Conservation (phyloP, 495 filamentous ascomycete genomes). For the Daldinia bambusicola region DNA sequence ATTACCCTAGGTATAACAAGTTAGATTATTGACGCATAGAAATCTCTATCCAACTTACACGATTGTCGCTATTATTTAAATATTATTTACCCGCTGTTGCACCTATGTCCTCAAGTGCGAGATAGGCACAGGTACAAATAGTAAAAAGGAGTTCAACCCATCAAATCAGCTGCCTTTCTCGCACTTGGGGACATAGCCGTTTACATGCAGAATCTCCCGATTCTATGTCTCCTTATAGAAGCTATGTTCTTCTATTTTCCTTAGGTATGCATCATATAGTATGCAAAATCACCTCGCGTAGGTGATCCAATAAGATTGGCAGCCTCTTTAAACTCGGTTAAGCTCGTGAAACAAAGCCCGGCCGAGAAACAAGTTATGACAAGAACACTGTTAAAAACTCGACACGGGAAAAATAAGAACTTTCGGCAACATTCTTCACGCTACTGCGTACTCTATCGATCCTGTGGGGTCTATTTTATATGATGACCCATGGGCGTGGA, state of each 20-base stretch:
- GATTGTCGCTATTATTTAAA: background rate
- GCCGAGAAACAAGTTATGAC: background rate
- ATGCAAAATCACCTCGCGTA: background rate
- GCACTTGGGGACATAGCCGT: background rate
- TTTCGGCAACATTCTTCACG: background rate
- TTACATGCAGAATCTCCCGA: background rate
- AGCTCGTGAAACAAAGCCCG: background rate
- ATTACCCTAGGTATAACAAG: no score
- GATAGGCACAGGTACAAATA: no score
- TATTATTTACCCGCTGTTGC: background rate
- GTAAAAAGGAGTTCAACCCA: no score
- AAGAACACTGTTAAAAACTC: background rate
- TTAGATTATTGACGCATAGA: background rate
- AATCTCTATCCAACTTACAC: no score
- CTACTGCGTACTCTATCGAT: constrained; percentile 5
- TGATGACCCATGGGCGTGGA: background rate
- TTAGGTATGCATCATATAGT: background rate
- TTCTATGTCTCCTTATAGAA: background rate
- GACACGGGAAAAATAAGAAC: background rate
- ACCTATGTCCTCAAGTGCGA: no score
- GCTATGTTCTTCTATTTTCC: background rate
- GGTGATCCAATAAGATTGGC: background rate
- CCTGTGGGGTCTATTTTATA: background rate
- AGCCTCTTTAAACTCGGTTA: background rate
- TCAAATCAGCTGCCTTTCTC: no score